Percentiles rank a stretch among this genome's conserved stretches.
These are phyloP conservation scores for Quillaja saponaria DNA, from an alignment of 306 rosid species.

Conservation along the genomic window DNA sequence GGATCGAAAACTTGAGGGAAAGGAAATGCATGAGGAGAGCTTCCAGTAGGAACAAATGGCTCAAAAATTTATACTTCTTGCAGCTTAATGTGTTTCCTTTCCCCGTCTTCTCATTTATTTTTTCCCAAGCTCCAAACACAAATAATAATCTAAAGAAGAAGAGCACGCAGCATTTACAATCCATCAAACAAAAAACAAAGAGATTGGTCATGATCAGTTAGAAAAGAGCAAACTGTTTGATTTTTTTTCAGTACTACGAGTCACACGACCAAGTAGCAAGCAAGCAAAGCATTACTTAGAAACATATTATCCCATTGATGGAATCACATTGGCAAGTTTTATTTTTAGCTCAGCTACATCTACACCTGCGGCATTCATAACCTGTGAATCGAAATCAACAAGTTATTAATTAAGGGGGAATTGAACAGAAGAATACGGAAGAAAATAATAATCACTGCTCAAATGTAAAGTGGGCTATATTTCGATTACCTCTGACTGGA, in stretches of 20 bases:
- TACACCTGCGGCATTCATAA: slow-evolving; percentile 26
- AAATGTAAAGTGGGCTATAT: no score
- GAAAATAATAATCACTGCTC: no score
- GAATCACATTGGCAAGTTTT: slow-evolving; percentile 45
- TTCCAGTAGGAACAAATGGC: no score
- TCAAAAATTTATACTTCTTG: no score
- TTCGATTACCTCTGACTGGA: slow-evolving; percentile 63
- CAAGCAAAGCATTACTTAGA: no score
- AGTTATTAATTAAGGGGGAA: slow-evolving; percentile 10
- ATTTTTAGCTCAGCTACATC: slow-evolving; percentile 46
- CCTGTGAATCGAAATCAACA: slow-evolving; percentile 40
- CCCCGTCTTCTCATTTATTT: background rate
- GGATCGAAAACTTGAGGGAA: no score
- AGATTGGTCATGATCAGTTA: slow-evolving; percentile 5
- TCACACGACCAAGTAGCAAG: no score
- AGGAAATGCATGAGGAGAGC: no score
- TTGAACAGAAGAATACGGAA: no score
- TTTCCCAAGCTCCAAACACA: background rate
- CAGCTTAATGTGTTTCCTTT: background rate
- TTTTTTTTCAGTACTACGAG: slow-evolving; percentile 14
- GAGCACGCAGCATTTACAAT: slow-evolving; percentile 1
- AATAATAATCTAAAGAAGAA: background rate
- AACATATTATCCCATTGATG: slow-evolving; percentile 27
- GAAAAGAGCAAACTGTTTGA: slow-evolving; percentile 5
- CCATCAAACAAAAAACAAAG: slow-evolving; percentile 23